These are phyloP conservation scores for peach (Prunus persica) DNA, from an alignment of 306 rosid species.

Conservation along the genomic window Prunus_persica_NCBIv2 NC_034010.1:26170001-26170500, in stretches of 20 bases:
- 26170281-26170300: constrained; percentile 14
- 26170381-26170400: neutral
- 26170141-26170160: neutral
- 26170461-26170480: neutral
- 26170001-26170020: neutral
- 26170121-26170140: neutral
- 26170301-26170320: neutral
- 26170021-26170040: neutral
- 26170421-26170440: neutral
- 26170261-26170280: constrained; percentile 93
- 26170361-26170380: neutral
- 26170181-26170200: constrained; percentile 20
- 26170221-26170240: constrained; percentile 84
- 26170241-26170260: constrained; percentile 96
- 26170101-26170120: neutral
- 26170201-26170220: constrained; percentile 86
- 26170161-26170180: neutral
- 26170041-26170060: neutral
- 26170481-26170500: neutral
- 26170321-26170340: neutral
- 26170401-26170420: neutral
- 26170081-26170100: neutral
- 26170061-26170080: neutral
- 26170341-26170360: neutral
- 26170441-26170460: neutral